A percentile compares a stretch with the other conserved stretches of the same genome.
These are phyloP conservation scores for Colletotrichum spinosum DNA, from an alignment of 2,329 filamentous ascomycete genomes.

Conservation along the genomic window DNA sequence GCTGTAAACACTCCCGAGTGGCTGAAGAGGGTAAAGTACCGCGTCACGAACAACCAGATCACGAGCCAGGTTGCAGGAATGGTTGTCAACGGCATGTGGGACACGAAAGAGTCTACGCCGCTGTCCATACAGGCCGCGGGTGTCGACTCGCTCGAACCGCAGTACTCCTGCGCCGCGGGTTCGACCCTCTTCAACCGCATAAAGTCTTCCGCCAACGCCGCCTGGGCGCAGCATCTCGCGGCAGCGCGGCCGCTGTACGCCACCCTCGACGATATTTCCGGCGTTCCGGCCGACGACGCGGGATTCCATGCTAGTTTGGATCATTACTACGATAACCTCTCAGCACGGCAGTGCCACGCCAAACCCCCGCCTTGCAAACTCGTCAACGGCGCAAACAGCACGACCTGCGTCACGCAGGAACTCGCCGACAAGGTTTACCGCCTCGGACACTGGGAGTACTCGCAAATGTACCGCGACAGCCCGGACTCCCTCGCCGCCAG, in stretches of 20 bases:
- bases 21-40: constrained; percentile 65
- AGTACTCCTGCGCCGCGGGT: constrained; percentile 73
- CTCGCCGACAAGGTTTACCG: constrained; percentile 79
- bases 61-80: constrained; percentile 84
- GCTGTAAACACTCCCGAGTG: constrained; percentile 47
- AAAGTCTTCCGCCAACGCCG: constrained; percentile 53
- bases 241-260: constrained; percentile 66
- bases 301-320: constrained; percentile 81
- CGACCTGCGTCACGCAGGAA: constrained; percentile 70
- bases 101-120: constrained; percentile 53
- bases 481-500: constrained; percentile 71
- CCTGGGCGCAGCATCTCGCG: constrained; percentile 75
- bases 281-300: constrained; percentile 64
- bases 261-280: constrained; percentile 75
- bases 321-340: constrained; percentile 88
- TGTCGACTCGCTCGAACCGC: constrained; percentile 80
- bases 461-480: constrained; percentile 78
- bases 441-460: constrained; percentile 84
- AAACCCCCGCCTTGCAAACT: constrained; percentile 78
- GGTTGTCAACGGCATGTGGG: constrained; percentile 78
- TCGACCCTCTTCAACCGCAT: constrained; percentile 55
- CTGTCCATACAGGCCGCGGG: constrained; percentile 58
- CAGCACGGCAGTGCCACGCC: constrained; percentile 79
- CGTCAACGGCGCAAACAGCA: constrained; percentile 56
- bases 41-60: constrained; percentile 86